Evolutionary conservation across 129 eudicot genomes (phyloP), one percentile per base, ranked within the genome.

Genomic region (Arctium lappa): DNA sequence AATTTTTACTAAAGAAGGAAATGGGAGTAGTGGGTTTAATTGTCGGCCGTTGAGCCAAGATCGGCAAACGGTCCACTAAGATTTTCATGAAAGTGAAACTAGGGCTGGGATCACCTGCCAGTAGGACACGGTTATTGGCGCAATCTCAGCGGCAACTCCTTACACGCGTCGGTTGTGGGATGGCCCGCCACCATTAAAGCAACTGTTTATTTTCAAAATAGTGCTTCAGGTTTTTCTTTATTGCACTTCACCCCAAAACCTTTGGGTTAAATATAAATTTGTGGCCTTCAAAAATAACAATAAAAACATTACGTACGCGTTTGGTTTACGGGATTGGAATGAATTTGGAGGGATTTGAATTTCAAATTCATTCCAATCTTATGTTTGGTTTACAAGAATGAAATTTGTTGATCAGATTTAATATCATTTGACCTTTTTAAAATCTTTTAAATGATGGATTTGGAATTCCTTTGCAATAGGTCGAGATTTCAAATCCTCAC

Each of bases 171-270:
- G 79, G 66, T 80, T 60, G 68, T 74, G 65, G 44, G 30, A 3
- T 82, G 85, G 80, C 80, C 85, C 85, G 7, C 85, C 70, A 75
- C 18, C 73, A 72, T 44, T 62, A 74, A 74, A 65, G 69, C 36
- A 74, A 8, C 13, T 31, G 65, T 81, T 74, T 63, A n/a, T 29
- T 74, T 81, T 40, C 13, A 5, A 16, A 7, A 62, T 68, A 68
- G 29, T 15, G 79, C 69, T 74, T 81, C 33, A 38, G 11, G 29
- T 69, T 82, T 82, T 73, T 33, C 5, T 39, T 18, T 62, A 13
- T 74, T 56, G 79, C 65, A 53, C 65, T 29, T n/a, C 30, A 60
- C 3, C 31, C 79, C 84, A 3, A 0, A 81, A 22, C 13, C 65
- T 39, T 81, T 39, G 5, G n/a, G 1, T 53, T 22, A 15, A 34